Percentiles rank a stretch among this genome's conserved stretches.
Conservation (phyloP, 495 filamentous ascomycete species). For the Poronia punctata region DNA sequence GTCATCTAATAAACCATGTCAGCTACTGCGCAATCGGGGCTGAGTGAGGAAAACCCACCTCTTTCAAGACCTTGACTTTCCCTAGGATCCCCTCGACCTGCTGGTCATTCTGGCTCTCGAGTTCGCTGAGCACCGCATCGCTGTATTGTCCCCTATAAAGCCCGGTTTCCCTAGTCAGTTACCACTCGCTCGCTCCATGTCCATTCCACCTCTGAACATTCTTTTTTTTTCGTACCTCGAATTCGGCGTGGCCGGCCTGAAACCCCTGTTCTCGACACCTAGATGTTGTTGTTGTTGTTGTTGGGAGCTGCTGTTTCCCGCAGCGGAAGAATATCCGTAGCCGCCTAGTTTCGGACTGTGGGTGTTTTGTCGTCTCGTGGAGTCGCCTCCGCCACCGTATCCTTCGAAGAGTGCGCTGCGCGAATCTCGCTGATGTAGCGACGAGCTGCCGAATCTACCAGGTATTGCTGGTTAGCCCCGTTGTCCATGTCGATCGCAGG, state of each 20-base stretch:
- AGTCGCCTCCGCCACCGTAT: conserved; percentile 60
- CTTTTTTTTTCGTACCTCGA: too few relatives aligned
- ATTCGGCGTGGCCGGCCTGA: conserved; percentile 72
- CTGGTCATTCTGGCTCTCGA: conserved; percentile 91
- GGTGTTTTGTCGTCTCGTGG: conserved; percentile 42
- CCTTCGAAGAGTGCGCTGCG: conserved; percentile 83
- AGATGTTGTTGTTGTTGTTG: conserved; percentile 20
- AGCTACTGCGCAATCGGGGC: background rate
- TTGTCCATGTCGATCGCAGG: too few relatives aligned
- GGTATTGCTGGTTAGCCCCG: too few relatives aligned
- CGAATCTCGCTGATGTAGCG: conserved; percentile 76
- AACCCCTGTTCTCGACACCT: conserved; percentile 31
- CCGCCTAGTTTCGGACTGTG: conserved; percentile 47
- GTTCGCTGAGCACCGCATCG: conserved; percentile 83
- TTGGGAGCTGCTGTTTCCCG: conserved; percentile 28
- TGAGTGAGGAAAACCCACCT: conserved; percentile 73
- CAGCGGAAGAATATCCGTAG: conserved; percentile 57
- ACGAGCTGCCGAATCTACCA: conserved; percentile 57
- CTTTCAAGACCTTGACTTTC: conserved; percentile 87
- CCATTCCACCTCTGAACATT: too few relatives aligned
- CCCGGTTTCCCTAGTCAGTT: too few relatives aligned
- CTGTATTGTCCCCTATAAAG: conserved; percentile 84
- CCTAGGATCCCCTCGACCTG: conserved; percentile 84
- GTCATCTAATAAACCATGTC: conserved; percentile 65
- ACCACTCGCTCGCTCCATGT: too few relatives aligned